phyloP scores from a whole-genome alignment of 441 rosid species.

The Biscutella laevigata region DNA sequence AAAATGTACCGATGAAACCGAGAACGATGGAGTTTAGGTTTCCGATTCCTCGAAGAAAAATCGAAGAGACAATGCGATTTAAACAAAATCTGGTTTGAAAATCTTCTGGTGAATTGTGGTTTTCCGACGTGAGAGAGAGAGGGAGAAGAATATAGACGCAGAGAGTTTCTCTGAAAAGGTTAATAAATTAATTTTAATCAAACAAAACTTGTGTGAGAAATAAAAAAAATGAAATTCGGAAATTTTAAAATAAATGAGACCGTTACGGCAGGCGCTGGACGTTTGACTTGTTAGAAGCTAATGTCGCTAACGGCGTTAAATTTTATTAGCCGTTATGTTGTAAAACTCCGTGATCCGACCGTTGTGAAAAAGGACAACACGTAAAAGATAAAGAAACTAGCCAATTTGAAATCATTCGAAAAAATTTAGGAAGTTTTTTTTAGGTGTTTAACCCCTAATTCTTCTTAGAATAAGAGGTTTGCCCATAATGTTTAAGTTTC shows the following conservation, averaged over 20 bases:
- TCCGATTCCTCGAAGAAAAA: slow-evolving; percentile 6
- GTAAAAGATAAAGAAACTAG: background rate
- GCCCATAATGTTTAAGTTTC: background rate
- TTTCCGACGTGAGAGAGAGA: slow-evolving; percentile 2
- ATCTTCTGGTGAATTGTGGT: background rate
- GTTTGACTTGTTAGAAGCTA: slow-evolving; percentile 23
- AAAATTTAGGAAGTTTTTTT: background rate
- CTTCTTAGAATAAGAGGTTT: background rate
- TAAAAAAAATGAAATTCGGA: background rate
- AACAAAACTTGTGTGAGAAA: background rate
- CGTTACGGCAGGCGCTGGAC: slow-evolving; percentile 28
- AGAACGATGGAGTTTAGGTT: slow-evolving; percentile 1
- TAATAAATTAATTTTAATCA: background rate
- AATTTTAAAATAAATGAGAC: slow-evolving; percentile 8
- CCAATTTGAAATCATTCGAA: slow-evolving; percentile 24
- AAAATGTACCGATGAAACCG: slow-evolving; percentile 16
- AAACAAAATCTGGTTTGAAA: background rate
- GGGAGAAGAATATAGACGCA: background rate
- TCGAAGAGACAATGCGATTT: background rate
- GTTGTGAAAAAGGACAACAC: slow-evolving; percentile 26
- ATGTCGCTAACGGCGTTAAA: slow-evolving; percentile 12
- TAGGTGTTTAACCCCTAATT: background rate
- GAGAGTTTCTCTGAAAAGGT: background rate
- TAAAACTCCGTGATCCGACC: slow-evolving; percentile 31
- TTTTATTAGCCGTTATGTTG: slow-evolving; percentile 22